Evolutionary conservation across 129 eudicot genomes (phyloP).

Genomic region (Heracleum sosnowskyi): DNA sequence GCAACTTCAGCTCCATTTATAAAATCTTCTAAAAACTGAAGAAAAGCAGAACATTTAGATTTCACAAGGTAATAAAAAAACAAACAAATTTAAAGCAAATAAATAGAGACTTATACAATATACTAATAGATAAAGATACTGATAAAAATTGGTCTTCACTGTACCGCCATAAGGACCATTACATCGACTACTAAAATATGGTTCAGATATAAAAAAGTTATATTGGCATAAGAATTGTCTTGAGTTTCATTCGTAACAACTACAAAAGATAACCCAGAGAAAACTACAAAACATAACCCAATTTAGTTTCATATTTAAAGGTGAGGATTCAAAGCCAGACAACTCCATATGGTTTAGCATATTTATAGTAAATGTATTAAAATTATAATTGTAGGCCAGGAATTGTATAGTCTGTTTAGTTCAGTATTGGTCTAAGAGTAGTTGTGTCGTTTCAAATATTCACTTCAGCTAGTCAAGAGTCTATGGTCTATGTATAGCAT

Average conservation of each 20-base stretch:
- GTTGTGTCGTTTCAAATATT: no score
- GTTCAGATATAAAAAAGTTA: neutral
- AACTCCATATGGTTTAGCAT: neutral
- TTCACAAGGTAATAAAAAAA: neutral
- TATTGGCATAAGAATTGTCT: neutral
- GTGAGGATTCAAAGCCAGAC: neutral
- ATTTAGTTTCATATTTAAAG: neutral
- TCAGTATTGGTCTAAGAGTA: no score
- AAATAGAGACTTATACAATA: neutral
- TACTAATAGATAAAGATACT: neutral
- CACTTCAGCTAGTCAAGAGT: no score
- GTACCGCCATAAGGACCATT: neutral
- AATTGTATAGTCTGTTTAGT: no score
- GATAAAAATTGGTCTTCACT: neutral
- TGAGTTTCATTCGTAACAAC: neutral
- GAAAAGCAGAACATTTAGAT: neutral
- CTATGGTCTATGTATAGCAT: no score
- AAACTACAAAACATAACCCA: neutral
- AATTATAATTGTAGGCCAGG: no score
- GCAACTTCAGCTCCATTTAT: conserved; percentile 95
- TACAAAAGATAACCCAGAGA: neutral
- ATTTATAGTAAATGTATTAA: no score
- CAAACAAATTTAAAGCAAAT: neutral
- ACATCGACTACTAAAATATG: neutral
- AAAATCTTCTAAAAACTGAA: conserved; percentile 93